Evolutionary conservation across 192 early-diverging fungal species (phyloP).

Genomic region (Umbelopsis ramanniana): DNA sequence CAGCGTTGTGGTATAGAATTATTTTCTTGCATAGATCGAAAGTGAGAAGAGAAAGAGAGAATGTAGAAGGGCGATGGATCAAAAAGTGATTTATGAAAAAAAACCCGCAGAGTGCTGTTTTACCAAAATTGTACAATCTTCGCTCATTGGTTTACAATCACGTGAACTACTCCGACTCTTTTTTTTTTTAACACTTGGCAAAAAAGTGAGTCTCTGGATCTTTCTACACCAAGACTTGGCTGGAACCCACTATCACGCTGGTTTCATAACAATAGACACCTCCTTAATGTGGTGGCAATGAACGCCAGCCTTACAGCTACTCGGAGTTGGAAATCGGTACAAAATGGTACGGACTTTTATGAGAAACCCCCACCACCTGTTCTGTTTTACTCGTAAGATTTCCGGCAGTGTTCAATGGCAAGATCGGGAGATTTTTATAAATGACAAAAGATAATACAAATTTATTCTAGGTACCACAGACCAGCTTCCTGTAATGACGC

Average conservation of each 20-base stretch:
- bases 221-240: too few relatives aligned
- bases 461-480: constrained; percentile 40
- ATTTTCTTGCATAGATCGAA: constrained; percentile 6
- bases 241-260: too few relatives aligned
- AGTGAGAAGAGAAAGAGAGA: background rate
- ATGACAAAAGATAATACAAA: background rate
- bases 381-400: too few relatives aligned
- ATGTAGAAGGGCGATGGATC: background rate
- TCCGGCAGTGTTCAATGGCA: too few relatives aligned
- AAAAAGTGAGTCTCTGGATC: too few relatives aligned
- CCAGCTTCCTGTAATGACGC: constrained; percentile 33
- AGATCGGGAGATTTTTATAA: too few relatives aligned
- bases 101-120: constrained; percentile 3
- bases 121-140: background rate
- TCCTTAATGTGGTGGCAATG: too few relatives aligned
- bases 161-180: background rate
- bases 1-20: background rate
- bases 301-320: too few relatives aligned
- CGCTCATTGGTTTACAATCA: background rate
- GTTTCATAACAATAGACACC: too few relatives aligned
- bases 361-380: too few relatives aligned
- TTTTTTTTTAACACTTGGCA: background rate
- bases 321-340: too few relatives aligned
- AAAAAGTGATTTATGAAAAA: background rate
- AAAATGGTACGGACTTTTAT: too few relatives aligned